Evolutionary conservation across 1,284 basidiomycete species (phyloP), one percentile per base, ranked within the genome.

Genomic region (Anthracocystis setariae): DNA sequence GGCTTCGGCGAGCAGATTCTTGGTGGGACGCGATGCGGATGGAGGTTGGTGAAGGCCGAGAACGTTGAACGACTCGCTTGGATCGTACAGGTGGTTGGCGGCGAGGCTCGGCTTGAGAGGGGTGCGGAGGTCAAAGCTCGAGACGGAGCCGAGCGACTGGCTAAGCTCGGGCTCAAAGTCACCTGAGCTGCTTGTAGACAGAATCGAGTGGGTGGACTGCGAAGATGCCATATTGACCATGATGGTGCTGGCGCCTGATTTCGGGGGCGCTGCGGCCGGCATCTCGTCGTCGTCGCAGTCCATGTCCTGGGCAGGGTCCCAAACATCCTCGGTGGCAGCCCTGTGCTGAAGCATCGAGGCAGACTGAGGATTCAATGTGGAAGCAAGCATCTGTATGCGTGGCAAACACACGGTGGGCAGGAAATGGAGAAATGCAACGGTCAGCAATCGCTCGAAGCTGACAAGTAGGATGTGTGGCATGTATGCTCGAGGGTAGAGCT

Each of bases 121-220:
- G 2, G 74, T 76, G 38, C 63, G 58, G n/a, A 76, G 62, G 47
- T 76, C 74, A 39, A 74, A 74, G 49, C 74, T 76, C 18, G 60
- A 65, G 35, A 71, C 73, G 3, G 74, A 76, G 39, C 68, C 68
- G 29, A 74, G 59, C 29, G 74, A 76, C 53, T 66, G 71, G 52
- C 72, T 74, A 24, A 76, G 66, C 47, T 76, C 74, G 23, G 74
- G 74, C 55, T 71, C 72, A 40, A 60, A 42, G 15, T 60, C 64
- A 15, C 55, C 51, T 21, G 66, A 57, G 27, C 68, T 68, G 38
- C 61, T 65, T 15, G 69, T 75, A 3, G 74, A 66, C 15, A 64
- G 57, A 47, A 74, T 50, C 29, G 73, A 74, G 51, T 67, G 66
- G 8, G 49, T 60, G 25, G 69, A 72, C 5, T 48, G 47, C 5